Evolutionary conservation across 129 eudicot species (phyloP).

Genomic region (Apium graveolens): DNA sequence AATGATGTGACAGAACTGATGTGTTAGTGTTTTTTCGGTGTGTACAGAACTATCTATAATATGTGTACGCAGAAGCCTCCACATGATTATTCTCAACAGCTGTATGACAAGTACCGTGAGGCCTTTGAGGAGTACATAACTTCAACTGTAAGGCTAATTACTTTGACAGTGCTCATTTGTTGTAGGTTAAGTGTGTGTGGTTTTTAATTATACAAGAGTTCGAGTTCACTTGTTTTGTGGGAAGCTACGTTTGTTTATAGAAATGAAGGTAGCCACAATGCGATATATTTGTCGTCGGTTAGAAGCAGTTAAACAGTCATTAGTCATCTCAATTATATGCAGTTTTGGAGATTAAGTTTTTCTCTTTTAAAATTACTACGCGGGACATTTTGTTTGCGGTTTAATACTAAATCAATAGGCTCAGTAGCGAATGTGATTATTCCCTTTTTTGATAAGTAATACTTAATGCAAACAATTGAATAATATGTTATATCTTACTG

Average conservation of each 20-base stretch:
- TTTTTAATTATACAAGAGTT: background rate
- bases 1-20: background rate
- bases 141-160: conserved; percentile 43
- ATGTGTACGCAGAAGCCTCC: conserved; percentile 96
- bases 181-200: background rate
- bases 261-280: background rate
- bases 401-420: background rate
- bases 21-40: conserved; percentile 6
- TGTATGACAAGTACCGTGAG: conserved; percentile 81
- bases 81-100: conserved; percentile 86
- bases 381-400: background rate
- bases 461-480: background rate
- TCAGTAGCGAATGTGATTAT: background rate
- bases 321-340: background rate
- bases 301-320: background rate
- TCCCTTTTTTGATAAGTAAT: background rate
- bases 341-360: background rate
- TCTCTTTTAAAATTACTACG: background rate
- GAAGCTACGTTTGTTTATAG: background rate
- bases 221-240: background rate
- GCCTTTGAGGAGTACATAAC: conserved; percentile 77
- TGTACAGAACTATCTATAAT: conserved; percentile 72
- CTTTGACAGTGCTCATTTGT: background rate
- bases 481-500: background rate
- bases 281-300: background rate